These are phyloP conservation scores for Ascodesmis nigricans DNA, from an alignment of 495 filamentous ascomycete genomes.

Conservation along the genomic window DNA sequence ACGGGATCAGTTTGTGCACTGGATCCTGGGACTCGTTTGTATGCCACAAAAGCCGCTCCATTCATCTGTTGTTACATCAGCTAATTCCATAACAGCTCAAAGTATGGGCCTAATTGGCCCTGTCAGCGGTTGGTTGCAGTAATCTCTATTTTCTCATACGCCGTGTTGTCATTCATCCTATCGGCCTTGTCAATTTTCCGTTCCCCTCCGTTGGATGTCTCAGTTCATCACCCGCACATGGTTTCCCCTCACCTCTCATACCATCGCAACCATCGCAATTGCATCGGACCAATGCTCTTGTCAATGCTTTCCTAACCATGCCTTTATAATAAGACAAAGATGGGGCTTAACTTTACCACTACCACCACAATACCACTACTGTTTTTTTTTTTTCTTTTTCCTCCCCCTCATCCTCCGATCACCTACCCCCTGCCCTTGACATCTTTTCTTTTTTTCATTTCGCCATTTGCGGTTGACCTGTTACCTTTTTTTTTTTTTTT, in stretches of 20 bases:
- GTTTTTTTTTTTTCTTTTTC: slow-evolving; percentile 8
- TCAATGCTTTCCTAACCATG: slow-evolving; percentile 12
- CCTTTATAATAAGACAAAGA: not conserved
- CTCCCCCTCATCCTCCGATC: no score
- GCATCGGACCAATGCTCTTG: slow-evolving; percentile 22
- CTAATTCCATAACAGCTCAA: slow-evolving; percentile 38
- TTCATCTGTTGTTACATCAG: slow-evolving; percentile 1
- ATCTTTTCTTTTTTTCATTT: slow-evolving; percentile 23
- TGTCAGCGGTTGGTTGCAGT: not conserved
- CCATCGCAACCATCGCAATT: slow-evolving; percentile 6
- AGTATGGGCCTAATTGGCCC: slow-evolving; percentile 41
- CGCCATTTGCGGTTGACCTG: slow-evolving; percentile 17
- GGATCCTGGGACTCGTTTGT: slow-evolving; percentile 98
- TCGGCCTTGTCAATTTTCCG: no score
- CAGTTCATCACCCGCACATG: slow-evolving; percentile 2
- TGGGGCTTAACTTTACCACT: slow-evolving; percentile 4
- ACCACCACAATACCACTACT: not conserved
- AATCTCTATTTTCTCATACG: slow-evolving; percentile 18
- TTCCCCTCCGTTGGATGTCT: no score
- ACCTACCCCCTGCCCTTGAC: slow-evolving; percentile 2
- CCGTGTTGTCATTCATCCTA: slow-evolving; percentile 17
- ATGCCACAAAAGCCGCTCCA: slow-evolving; percentile 32
- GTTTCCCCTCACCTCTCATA: slow-evolving; percentile 6
- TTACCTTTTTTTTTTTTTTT: slow-evolving; percentile 15
- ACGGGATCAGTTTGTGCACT: slow-evolving; percentile 96